A percentile compares a stretch with the other conserved stretches of the same genome.
Conservation (phyloP, 306 rosid species). For the Boehmeria nivea region DNA sequence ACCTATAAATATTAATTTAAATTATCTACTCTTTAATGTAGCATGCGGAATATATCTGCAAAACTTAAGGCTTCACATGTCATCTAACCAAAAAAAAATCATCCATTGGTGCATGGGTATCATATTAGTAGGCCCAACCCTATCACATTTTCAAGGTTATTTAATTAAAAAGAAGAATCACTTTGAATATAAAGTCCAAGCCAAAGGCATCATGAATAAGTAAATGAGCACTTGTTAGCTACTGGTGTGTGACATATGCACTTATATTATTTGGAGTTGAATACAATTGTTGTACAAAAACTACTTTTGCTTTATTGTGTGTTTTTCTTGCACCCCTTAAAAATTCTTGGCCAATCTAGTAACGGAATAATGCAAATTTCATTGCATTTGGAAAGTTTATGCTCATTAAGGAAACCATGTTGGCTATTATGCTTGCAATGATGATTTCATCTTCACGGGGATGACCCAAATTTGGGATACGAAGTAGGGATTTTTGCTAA, state of each 20-base stretch:
- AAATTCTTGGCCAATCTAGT: neutral
- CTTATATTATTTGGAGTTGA: neutral
- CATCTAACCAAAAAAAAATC: neutral
- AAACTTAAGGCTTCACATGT: neutral
- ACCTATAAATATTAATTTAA: slow-evolving; percentile 3
- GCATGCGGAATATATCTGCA: slow-evolving; percentile 10
- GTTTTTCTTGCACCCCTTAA: neutral
- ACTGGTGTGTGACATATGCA: slow-evolving; percentile 1
- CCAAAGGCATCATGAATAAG: neutral
- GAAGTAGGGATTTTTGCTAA: neutral
- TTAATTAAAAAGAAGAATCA: slow-evolving; percentile 9
- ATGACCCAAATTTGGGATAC: neutral
- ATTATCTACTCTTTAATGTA: neutral
- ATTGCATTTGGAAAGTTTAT: slow-evolving; percentile 5
- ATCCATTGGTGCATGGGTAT: slow-evolving; percentile 17
- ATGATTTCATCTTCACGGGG: slow-evolving; percentile 15
- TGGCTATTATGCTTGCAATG: slow-evolving; percentile 16
- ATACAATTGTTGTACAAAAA: neutral
- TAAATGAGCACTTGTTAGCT: slow-evolving; percentile 2
- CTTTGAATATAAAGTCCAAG: slow-evolving; percentile 4
- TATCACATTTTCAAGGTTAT: neutral
- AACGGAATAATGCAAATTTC: slow-evolving; percentile 3
- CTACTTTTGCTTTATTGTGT: neutral
- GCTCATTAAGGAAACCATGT: slow-evolving; percentile 13
- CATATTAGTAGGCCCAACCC: slow-evolving; percentile 11